Evolutionary conservation across 257 asterid species (phyloP), one percentile per base, ranked within the genome.

Genomic region (Solanum chiquidenum): DNA sequence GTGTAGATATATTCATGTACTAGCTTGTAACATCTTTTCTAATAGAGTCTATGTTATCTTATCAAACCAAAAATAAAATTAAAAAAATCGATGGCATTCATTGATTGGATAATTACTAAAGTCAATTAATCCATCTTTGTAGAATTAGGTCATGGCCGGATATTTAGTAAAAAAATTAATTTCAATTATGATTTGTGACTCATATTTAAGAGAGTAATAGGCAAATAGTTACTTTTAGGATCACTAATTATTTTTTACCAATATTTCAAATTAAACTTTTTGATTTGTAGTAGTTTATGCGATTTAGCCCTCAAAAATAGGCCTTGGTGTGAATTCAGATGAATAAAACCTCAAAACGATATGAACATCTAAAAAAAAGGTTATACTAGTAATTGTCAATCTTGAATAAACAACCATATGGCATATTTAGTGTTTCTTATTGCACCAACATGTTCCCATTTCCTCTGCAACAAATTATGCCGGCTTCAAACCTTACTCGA

Each of bases 121-220:
- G 83, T 42, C 64, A 74, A 33, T 79, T 27, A 44, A 44, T 2
- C 27, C 66, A 79, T 79, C 66, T 46, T 46, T 46, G 38, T 12
- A 46, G 18, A 79, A 29, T 79, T 79, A 79, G 40, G 66, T 79
- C 66, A 79, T 79, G 40, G 66, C 44, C 66, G 85, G 25, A 72
- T 16, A 33, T 34, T 33, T 34, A 9, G 27, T 72, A 72, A 33
- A 72, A 33, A 18, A 14, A 13, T 72, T 33, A 8, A 7, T 29
- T 71, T 14, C n/a, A 14, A 71, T 71, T 71, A 71, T 31, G 40
- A 71, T 49, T 49, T 49, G 12, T 49, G 58, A 49, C 40, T 31
- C 40, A 13, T 69, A 31, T 29, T 29, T 69, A 29, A 69, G 76
- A 29, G 21, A 68, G 37, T 12, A 68, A 27, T 68, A 2, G 37